Evolutionary conservation across 495 filamentous ascomycete species (phyloP).

Genomic region (Neurospora sublineolata): DNA sequence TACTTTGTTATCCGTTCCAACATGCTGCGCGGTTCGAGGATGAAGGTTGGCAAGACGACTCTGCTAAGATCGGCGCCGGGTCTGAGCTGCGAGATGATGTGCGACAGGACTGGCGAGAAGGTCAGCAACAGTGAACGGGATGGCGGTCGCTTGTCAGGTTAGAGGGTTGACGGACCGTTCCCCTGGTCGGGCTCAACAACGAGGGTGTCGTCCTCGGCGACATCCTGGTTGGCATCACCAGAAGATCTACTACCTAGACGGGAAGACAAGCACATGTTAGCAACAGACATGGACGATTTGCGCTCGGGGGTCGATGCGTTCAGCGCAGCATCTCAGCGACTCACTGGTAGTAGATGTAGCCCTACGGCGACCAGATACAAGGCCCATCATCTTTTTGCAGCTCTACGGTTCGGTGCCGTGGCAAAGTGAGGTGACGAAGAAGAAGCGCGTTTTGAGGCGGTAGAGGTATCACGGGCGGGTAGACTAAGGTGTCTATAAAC

Average conservation of each 20-base stretch:
- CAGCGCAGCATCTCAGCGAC: slow-evolving; percentile 8
- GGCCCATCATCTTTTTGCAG: slow-evolving; percentile 17
- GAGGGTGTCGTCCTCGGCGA: slow-evolving; percentile 58
- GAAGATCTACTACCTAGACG: slow-evolving; percentile 39
- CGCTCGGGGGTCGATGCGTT: neutral
- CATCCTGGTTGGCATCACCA: slow-evolving; percentile 22
- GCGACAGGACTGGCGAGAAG: slow-evolving; percentile 56
- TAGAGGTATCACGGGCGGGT: neutral
- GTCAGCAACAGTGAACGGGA: slow-evolving; percentile 1
- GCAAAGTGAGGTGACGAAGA: neutral
- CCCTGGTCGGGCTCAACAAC: slow-evolving; percentile 68
- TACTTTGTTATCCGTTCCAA: slow-evolving; percentile 98
- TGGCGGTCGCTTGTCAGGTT: neutral
- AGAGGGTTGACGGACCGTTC: slow-evolving; percentile 41
- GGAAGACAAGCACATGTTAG: slow-evolving; percentile 5
- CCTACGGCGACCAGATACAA: slow-evolving; percentile 24
- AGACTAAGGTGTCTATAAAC: neutral
- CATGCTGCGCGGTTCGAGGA: slow-evolving; percentile 95
- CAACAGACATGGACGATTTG: neutral
- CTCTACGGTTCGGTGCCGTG: neutral
- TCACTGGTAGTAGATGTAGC: slow-evolving; percentile 29
- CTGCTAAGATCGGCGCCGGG: slow-evolving; percentile 91
- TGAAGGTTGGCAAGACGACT: slow-evolving; percentile 93
- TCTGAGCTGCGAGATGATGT: slow-evolving; percentile 94
- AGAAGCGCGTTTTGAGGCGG: neutral